Percentiles rank a stretch among this genome's conserved stretches.
Conservation (phyloP, 495 filamentous ascomycete species). For the Evernia prunastri region DNA sequence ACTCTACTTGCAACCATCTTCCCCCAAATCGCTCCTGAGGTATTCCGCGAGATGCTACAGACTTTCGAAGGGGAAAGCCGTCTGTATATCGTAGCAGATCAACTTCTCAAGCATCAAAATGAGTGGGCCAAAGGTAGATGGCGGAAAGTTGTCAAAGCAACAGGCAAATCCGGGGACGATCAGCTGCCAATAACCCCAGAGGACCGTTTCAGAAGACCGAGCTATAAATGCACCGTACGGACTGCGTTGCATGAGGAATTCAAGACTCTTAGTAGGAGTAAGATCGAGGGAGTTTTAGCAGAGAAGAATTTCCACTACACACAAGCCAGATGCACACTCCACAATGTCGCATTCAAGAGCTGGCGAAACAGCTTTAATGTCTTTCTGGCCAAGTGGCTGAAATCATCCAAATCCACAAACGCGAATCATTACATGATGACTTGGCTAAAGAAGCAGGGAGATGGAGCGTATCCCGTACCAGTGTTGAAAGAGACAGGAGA, state of each 20-base stretch:
- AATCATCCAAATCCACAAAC: conserved; percentile 49
- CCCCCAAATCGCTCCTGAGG: conserved; percentile 79
- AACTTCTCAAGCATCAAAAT: conserved; percentile 68
- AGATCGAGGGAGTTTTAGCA: conserved; percentile 81
- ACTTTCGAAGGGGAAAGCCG: conserved; percentile 77
- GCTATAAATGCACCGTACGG: conserved; percentile 69
- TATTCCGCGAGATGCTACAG: conserved; percentile 83
- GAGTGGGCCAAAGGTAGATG: conserved; percentile 71
- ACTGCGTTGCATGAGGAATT: conserved; percentile 66
- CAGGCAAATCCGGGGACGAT: conserved; percentile 11
- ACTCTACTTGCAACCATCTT: conserved; percentile 68
- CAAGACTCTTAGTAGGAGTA: conserved; percentile 66
- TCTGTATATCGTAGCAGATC: conserved; percentile 77
- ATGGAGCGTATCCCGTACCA: conserved; percentile 43
- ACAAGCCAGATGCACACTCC: conserved; percentile 66
- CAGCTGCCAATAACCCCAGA: conserved; percentile 46
- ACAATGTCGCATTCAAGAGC: conserved; percentile 66
- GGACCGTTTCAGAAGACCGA: conserved; percentile 65
- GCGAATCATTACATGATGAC: conserved; percentile 57
- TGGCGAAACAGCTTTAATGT: conserved; percentile 79
- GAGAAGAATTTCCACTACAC: conserved; percentile 86
- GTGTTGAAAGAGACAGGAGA: conserved; percentile 64
- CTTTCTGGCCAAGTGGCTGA: conserved; percentile 59
- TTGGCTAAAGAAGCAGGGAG: conserved; percentile 49
- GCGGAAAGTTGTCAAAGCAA: conserved; percentile 41